Evolutionary conservation across 352 stramenopile species (phyloP), one percentile per base, ranked within the genome.

Genomic region (Pythium aristosporum): DNA sequence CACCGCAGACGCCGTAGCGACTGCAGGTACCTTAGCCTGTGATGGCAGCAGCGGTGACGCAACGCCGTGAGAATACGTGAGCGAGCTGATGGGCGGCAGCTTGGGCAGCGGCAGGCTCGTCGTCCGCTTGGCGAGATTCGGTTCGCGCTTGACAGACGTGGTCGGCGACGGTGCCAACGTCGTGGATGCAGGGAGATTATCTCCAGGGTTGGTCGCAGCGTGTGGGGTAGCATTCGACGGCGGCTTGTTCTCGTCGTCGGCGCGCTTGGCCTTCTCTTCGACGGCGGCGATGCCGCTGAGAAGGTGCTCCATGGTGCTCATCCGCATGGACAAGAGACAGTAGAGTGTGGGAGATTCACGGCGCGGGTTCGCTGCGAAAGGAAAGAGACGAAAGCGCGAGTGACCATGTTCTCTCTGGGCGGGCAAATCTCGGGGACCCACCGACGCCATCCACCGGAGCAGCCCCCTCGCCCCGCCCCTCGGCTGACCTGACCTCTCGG

Each of bases 71-170:
- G 47, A 0, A 12, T 63, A 44, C 21, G 65, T 72, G 28, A 72
- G 59, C 20, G 65, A 65, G 53, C 65, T 72, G 59, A 72, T 72
- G 4, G 65, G 65, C 39, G 65, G 65, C 21, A 72, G 54, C 52
- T 67, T 66, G 50, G 58, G 58, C 46, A 65, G 37, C 7, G 61
- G 61, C 44, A 56, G 44, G 46, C 47, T 21, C n/a, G 36, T 36
- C n/a, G 52, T 42, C 16, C 18, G 1, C 1, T 30, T 30, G 5
- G 25, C 25, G 25, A 30, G 49, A 21, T 34, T 56, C 47, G 5
- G 44, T 5, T 36, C 25, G 25, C 28, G 41, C 11, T 36, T 52
- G 5, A 64, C 5, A 13, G 23, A 57, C 46, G 37, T 57, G 36
- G 25, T 68, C 52, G 30, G 5, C 21, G 6, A n/a, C 7, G 49